Percentiles rank a stretch among this genome's conserved stretches.
Conservation (phyloP, 2,329 filamentous ascomycete genomes). For the Calonectria henricotiae region DNA sequence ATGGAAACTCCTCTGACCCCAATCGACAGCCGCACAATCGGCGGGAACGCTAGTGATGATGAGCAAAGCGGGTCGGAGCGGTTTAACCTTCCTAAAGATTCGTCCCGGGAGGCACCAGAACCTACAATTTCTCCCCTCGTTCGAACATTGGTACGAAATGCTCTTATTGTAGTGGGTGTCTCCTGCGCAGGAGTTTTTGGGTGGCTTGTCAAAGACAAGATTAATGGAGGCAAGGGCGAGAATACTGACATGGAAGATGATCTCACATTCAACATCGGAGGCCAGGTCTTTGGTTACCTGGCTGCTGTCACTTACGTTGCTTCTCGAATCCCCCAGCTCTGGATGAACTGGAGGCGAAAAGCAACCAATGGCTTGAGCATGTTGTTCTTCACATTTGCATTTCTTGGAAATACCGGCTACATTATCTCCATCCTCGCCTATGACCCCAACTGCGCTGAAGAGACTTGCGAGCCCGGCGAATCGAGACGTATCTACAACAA, state of each 20-base stretch:
- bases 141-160: neutral
- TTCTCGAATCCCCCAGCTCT: constrained; percentile 89
- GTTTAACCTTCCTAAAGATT: neutral
- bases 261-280: constrained; percentile 81
- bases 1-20: constrained; percentile 59
- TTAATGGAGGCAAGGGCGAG: constrained; percentile 61
- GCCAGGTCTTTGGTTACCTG: constrained; percentile 94
- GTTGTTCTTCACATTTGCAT: constrained; percentile 97
- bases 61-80: neutral
- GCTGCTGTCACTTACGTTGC: constrained; percentile 92
- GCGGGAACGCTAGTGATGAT: neutral
- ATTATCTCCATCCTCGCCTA: constrained; percentile 94
- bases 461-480: constrained; percentile 77
- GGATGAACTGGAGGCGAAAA: constrained; percentile 95
- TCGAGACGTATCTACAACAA: constrained; percentile 77
- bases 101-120: neutral
- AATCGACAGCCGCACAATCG: neutral
- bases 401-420: constrained; percentile 94
- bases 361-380: constrained; percentile 94
- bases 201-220: constrained; percentile 79
- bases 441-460: constrained; percentile 77
- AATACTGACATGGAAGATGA: constrained; percentile 61
- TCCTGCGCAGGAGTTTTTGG: constrained; percentile 87
- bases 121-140: neutral
- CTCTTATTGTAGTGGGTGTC: constrained; percentile 81